Evolutionary conservation across 805 yeast genomes (phyloP).

Genomic region (Nakazawaea holstii): DNA sequence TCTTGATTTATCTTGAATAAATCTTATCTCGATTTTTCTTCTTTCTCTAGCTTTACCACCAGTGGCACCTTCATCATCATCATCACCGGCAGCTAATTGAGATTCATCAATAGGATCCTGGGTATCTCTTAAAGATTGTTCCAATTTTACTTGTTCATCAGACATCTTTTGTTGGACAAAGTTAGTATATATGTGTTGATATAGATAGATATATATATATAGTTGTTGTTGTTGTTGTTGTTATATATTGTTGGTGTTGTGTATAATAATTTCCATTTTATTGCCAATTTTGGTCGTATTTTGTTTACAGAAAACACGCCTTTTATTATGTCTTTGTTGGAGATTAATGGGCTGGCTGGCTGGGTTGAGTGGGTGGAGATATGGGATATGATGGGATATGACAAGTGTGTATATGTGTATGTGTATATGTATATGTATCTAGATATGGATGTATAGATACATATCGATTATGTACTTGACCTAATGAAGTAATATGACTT

Average conservation of each 20-base stretch:
- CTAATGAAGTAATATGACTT: slow-evolving; percentile 3
- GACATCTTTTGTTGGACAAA: background rate
- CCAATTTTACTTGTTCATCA: slow-evolving; percentile 10
- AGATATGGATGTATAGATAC: too few species aligned
- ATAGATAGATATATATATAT: too few species aligned
- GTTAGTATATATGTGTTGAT: background rate
- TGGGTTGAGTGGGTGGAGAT: too few species aligned
- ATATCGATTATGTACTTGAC: background rate
- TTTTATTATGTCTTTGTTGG: background rate
- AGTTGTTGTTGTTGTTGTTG: background rate
- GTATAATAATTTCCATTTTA: background rate
- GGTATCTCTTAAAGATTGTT: slow-evolving; percentile 8
- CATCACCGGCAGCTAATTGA: slow-evolving; percentile 28
- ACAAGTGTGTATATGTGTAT: background rate
- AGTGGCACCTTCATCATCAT: slow-evolving; percentile 44
- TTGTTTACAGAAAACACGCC: background rate
- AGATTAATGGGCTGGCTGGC: too few species aligned
- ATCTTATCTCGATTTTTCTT: slow-evolving; percentile 93
- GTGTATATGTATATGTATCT: background rate
- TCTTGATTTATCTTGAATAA: slow-evolving; percentile 95
- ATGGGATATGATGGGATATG: too few species aligned
- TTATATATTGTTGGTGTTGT: background rate
- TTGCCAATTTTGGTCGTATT: background rate
- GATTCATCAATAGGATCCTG: slow-evolving; percentile 10
- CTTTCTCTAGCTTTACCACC: slow-evolving; percentile 51